Evolutionary conservation across 176 grass and related monocot genomes (phyloP).

Genomic region (Musa acuminata): DNA sequence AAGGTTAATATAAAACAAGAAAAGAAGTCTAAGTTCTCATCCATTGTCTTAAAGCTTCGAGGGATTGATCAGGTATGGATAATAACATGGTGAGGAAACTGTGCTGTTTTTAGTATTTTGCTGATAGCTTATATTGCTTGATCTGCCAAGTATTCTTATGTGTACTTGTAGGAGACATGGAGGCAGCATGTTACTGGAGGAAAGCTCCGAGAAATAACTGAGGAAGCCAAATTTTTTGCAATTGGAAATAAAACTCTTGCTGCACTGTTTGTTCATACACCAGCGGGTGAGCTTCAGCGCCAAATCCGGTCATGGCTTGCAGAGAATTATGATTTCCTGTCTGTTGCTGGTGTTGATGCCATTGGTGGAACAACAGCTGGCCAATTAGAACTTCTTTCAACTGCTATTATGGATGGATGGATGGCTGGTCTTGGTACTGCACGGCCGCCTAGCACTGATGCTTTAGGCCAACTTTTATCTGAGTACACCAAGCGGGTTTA

Average conservation of each 20-base stretch:
- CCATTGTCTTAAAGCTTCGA: constrained; percentile 88
- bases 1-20: constrained; percentile 88
- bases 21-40: constrained; percentile 95
- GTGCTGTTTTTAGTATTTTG: not conserved
- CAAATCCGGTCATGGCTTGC: constrained; percentile 94
- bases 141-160: not conserved
- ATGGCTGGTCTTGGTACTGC: constrained; percentile 96
- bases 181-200: constrained; percentile 91
- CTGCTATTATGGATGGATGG: constrained; percentile 99
- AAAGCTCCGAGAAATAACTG: constrained; percentile 92
- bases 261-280: constrained; percentile 95
- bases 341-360: constrained; percentile 75
- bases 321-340: constrained; percentile 95
- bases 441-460: constrained; percentile 72
- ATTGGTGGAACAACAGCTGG: constrained; percentile 53
- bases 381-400: constrained; percentile 83
- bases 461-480: constrained; percentile 94
- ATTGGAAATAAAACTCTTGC: constrained; percentile 85
- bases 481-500: constrained; percentile 88
- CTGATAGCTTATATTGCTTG: not conserved
- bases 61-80: constrained; percentile 82
- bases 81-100: not conserved
- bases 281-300: constrained; percentile 95
- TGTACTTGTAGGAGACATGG: constrained; percentile 68
- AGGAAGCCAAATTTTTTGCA: constrained; percentile 90